Conservation (phyloP, 208 protist genomes). For the Crithidia bombi region DNA sequence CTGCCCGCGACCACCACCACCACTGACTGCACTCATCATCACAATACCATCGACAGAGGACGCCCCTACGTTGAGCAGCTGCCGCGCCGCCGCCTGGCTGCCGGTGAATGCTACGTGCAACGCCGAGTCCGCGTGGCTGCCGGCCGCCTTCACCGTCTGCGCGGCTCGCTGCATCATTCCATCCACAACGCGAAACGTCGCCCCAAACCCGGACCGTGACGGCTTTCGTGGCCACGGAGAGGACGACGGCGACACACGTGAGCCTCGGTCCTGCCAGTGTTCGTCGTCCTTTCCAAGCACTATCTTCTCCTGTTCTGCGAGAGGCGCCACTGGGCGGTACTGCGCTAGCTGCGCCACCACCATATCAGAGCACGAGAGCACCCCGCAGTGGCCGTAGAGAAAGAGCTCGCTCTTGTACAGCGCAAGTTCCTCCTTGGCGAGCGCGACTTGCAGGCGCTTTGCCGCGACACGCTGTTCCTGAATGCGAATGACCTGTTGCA, state of each 20-base stretch:
- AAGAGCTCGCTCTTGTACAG: slow-evolving; percentile 75
- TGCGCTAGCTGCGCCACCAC: slow-evolving; percentile 17
- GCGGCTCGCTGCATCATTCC: slow-evolving; percentile 41
- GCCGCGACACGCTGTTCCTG: slow-evolving; percentile 42
- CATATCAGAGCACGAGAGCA: slow-evolving; percentile 50
- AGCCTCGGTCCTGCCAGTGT: not conserved
- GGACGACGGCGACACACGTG: not conserved
- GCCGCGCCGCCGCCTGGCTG: slow-evolving; percentile 27
- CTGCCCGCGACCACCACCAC: not conserved
- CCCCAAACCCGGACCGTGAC: slow-evolving; percentile 34
- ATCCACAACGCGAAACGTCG: slow-evolving; percentile 44
- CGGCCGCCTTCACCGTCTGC: slow-evolving; percentile 39
- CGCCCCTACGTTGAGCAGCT: slow-evolving; percentile 23
- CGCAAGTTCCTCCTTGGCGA: slow-evolving; percentile 85
- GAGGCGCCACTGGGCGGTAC: not conserved
- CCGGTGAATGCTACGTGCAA: slow-evolving; percentile 40
- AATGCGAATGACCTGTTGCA: slow-evolving; percentile 42
- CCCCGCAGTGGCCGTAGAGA: slow-evolving; percentile 50
- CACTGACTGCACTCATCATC: not conserved
- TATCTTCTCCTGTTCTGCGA: too few relatives aligned
- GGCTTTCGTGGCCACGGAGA: not conserved
- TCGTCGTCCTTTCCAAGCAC: not conserved
- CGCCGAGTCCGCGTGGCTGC: slow-evolving; percentile 36
- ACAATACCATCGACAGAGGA: slow-evolving; percentile 13
- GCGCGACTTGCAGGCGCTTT: slow-evolving; percentile 50